Evolutionary conservation across 2,329 filamentous ascomycete species (phyloP), one percentile per base, ranked within the genome.

Genomic region (Seiridium unicorne): DNA sequence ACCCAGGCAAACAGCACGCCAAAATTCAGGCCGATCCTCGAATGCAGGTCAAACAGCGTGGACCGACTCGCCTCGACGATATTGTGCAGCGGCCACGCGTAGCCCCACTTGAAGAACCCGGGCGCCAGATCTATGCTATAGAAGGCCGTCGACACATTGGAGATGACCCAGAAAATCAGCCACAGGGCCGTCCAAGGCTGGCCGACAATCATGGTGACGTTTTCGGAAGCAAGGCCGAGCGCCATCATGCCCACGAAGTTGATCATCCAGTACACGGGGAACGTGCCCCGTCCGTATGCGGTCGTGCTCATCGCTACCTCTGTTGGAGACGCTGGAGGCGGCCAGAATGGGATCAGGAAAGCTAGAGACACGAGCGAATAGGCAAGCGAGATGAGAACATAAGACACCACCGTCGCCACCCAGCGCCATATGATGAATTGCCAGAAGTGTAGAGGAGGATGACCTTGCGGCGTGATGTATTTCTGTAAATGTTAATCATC

Each of bases 121-220:
- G 84, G 82, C 2, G 83, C 80, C 32, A 89, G 73, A 34, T 85
- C 83, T 48, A 89, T 74, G 3, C 82, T 73, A 68, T 89, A 85
- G 65, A 89, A 88, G 0, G 79, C 74, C 0, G 84, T 87, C 0
- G 79, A 76, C 0, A 89, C 84, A 65, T 90, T 90, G 5, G 84
- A 82, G 59, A 89, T 86, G 47, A 89, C 84, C 86, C 85, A 88
- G 66, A 88, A 89, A 59, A 89, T 87, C 2, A 90, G 72, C 80
- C 86, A 90, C 0, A 88, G 69, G 0, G 84, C 80, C 2, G 69
- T 70, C 85, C 85, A 89, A 0, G 84, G 86, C 65, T 82, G 76
- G 0, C 84, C 85, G 4, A 89, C 74, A 2, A 88, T 66, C 82
- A 88, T 88, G 0, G 83, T 83, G 35, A 86, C 81, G 65, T 89